Evolutionary conservation across 768 basidiomycete genomes (phyloP).

Genomic region (Clitopilus passeckerianus): DNA sequence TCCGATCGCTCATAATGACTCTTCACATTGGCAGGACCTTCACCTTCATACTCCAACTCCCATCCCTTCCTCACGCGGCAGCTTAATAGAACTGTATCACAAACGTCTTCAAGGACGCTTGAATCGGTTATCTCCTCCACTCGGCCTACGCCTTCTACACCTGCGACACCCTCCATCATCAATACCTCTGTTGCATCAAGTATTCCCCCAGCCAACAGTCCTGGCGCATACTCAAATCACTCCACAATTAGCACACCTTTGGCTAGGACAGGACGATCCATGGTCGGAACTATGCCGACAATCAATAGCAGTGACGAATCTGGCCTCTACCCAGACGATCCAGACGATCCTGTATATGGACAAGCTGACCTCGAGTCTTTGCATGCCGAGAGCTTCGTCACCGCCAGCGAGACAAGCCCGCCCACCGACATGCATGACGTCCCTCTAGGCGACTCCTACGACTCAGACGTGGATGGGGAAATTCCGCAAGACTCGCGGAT

Average conservation of each 20-base stretch:
- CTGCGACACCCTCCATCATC: slow-evolving; percentile 8
- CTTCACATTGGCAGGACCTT: slow-evolving; percentile 32
- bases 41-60: slow-evolving; percentile 36
- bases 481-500: background rate
- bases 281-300: slow-evolving; percentile 30
- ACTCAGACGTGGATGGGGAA: background rate
- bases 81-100: slow-evolving; percentile 60
- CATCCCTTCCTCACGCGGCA: slow-evolving; percentile 59
- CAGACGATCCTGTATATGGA: slow-evolving; percentile 17
- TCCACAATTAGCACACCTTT: slow-evolving; percentile 21
- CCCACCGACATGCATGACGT: background rate
- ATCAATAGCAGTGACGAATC: slow-evolving; percentile 36
- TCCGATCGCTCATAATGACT: background rate
- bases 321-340: slow-evolving; percentile 22
- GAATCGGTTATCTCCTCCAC: slow-evolving; percentile 33
- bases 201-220: slow-evolving; percentile 58
- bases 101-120: slow-evolving; percentile 59
- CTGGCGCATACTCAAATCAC: slow-evolving; percentile 28
- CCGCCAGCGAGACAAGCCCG: slow-evolving; percentile 28
- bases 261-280: slow-evolving; percentile 17
- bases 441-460: background rate
- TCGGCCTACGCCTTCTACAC: background rate
- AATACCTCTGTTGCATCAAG: slow-evolving; percentile 19
- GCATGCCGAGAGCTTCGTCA: slow-evolving; percentile 55
- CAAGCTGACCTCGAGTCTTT: slow-evolving; percentile 39